phyloP scores from a whole-genome alignment of 1,139 yeast genomes.

The Nakaseomyces kungkrabaensis region DNA sequence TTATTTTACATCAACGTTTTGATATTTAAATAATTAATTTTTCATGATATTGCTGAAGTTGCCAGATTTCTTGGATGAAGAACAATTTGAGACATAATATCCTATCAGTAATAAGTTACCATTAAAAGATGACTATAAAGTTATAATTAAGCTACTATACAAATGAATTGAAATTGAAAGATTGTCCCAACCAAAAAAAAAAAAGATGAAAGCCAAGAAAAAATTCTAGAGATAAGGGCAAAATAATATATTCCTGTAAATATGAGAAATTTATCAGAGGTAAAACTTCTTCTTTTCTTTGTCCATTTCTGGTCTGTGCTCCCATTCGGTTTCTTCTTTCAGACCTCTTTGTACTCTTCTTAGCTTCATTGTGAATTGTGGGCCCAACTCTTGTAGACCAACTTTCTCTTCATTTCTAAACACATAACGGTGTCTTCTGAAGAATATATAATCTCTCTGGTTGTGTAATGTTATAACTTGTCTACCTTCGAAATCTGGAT shows the following conservation, averaged over 20 bases:
- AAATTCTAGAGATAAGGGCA: not conserved
- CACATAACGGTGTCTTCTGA: conserved; percentile 87
- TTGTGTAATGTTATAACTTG: conserved; percentile 93
- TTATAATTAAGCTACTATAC: too few species aligned
- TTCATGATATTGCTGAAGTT: too few species aligned
- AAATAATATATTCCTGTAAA: not conserved
- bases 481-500: conserved; percentile 89
- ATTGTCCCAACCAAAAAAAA: too few species aligned
- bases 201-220: too few species aligned
- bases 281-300: conserved; percentile 89
- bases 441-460: conserved; percentile 89
- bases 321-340: conserved; percentile 91
- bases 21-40: too few species aligned
- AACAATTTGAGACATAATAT: too few species aligned
- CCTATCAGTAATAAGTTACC: too few species aligned
- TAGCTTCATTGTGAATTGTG: conserved; percentile 84
- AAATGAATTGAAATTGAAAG: too few species aligned
- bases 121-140: too few species aligned
- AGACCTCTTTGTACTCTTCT: conserved; percentile 87
- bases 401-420: conserved; percentile 85
- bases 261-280: conserved; percentile 32
- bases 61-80: too few species aligned
- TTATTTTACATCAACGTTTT: not conserved
- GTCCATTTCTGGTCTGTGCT: conserved; percentile 93
- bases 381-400: conserved; percentile 92